Evolutionary conservation across 2,329 filamentous ascomycete genomes (phyloP).

Genomic region (Mycosphaerelloides madeirae): DNA sequence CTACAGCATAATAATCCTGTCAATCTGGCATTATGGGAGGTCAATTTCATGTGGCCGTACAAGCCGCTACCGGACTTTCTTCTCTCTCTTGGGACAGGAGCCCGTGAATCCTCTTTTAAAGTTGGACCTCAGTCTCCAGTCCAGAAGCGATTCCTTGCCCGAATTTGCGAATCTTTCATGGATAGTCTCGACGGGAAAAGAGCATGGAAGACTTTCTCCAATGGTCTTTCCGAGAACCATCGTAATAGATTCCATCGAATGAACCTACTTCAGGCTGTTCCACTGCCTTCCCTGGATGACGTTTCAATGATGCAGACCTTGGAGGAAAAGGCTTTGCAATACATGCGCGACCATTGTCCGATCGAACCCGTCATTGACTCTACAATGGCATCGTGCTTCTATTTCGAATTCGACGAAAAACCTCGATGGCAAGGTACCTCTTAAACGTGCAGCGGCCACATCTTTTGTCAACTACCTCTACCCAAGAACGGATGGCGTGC

Average conservation of each 20-base stretch:
- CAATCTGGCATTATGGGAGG: conserved; percentile 23
- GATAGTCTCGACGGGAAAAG: conserved; percentile 24
- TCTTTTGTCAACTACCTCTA: too few species aligned
- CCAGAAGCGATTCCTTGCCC: conserved; percentile 22
- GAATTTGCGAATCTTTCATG: conserved; percentile 21
- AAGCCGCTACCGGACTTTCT: conserved; percentile 20
- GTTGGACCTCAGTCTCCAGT: not conserved
- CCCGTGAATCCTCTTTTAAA: too few species aligned
- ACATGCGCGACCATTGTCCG: not conserved
- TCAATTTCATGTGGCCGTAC: conserved; percentile 23
- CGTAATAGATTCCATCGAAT: conserved; percentile 21
- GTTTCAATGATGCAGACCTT: not conserved
- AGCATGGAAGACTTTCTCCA: conserved; percentile 20
- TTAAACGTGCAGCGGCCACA: too few species aligned
- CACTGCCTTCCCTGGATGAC: conserved; percentile 23
- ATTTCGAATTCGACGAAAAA: too few species aligned
- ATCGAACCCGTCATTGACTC: too few species aligned
- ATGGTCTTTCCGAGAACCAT: conserved; percentile 11
- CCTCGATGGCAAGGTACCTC: too few species aligned
- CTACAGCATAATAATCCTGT: conserved; percentile 29
- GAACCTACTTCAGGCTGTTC: conserved; percentile 19
- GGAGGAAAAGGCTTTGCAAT: not conserved
- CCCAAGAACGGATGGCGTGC: too few species aligned
- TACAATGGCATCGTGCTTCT: too few species aligned
- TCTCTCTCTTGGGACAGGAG: conserved; percentile 27